These are phyloP conservation scores for Colletotrichum theobromicola DNA, from an alignment of 2,329 filamentous ascomycete species.

Conservation along the genomic window DNA sequence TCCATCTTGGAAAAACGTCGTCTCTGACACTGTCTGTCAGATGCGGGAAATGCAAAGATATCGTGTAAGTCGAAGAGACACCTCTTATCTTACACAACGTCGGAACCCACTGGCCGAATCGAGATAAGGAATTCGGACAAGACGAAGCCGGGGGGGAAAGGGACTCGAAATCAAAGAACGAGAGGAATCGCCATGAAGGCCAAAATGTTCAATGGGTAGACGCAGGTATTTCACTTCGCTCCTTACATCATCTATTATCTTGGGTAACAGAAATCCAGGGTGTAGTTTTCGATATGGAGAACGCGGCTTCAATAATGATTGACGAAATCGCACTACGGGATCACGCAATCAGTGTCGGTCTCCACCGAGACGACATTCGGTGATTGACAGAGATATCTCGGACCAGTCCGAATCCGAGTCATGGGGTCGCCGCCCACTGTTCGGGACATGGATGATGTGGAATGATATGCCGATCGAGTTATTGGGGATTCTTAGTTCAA, in stretches of 20 bases:
- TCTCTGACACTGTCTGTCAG: neutral
- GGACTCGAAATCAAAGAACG: neutral
- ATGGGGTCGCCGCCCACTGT: neutral
- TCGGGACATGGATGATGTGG: neutral
- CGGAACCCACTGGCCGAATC: neutral
- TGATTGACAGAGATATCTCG: neutral
- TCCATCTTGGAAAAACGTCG: neutral
- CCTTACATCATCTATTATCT: neutral
- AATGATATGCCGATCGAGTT: neutral
- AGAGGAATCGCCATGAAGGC: neutral
- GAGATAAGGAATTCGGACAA: neutral
- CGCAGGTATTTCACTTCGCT: neutral
- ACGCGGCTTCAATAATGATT: neutral
- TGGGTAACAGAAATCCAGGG: neutral
- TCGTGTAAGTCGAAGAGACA: neutral
- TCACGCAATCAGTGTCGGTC: constrained; percentile 10
- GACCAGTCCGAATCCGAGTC: constrained; percentile 4
- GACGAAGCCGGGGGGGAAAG: neutral
- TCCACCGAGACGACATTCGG: constrained; percentile 9
- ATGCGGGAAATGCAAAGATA: neutral
- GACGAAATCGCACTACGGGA: constrained; percentile 10
- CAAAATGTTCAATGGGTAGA: neutral
- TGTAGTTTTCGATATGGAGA: constrained; percentile 5
- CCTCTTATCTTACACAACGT: neutral
- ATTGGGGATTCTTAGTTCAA: neutral